Conservation (phyloP, 2,329 filamentous ascomycete genomes). For the Cadophora luteo-olivacea region DNA sequence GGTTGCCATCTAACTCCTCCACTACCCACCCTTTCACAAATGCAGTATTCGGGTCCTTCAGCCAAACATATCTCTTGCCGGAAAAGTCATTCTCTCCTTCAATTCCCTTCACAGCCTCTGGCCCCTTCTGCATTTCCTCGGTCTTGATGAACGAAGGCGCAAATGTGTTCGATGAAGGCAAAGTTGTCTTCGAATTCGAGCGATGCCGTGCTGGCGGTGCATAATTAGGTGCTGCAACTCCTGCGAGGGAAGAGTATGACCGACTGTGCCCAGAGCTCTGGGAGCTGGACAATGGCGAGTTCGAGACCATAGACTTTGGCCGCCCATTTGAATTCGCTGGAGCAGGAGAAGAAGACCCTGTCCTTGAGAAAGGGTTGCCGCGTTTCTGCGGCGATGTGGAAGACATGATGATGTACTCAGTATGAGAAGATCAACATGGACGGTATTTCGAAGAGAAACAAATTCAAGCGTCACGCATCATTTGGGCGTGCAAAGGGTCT, state of each 20-base stretch:
- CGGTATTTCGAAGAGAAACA: slow-evolving; percentile 11
- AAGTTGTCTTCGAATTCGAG: slow-evolving; percentile 70
- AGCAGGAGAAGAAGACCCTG: slow-evolving; percentile 69
- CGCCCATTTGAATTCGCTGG: slow-evolving; percentile 58
- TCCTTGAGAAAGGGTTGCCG: slow-evolving; percentile 80
- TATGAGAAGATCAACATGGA: slow-evolving; percentile 26
- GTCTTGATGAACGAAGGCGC: slow-evolving; percentile 95
- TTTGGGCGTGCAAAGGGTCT: background rate
- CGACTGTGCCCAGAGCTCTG: slow-evolving; percentile 57
- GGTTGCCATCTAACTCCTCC: slow-evolving; percentile 74
- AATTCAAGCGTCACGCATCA: slow-evolving; percentile 19
- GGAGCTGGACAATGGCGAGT: slow-evolving; percentile 43
- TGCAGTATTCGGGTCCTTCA: slow-evolving; percentile 83
- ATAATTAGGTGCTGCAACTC: slow-evolving; percentile 43
- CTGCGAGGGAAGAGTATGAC: slow-evolving; percentile 63
- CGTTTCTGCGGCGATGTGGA: slow-evolving; percentile 74
- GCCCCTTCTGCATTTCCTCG: slow-evolving; percentile 70
- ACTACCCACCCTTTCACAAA: slow-evolving; percentile 94
- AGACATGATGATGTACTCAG: slow-evolving; percentile 51
- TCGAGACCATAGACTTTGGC: slow-evolving; percentile 79
- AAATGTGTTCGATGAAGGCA: slow-evolving; percentile 79
- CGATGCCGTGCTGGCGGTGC: slow-evolving; percentile 48
- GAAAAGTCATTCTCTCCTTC: slow-evolving; percentile 99
- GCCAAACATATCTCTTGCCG: slow-evolving; percentile 97
- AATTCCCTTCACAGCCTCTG: slow-evolving; percentile 71